A percentile compares a stretch with the other conserved stretches of the same genome.
Conservation (phyloP, 306 rosid species). For the Vachellia pachyceras region DNA sequence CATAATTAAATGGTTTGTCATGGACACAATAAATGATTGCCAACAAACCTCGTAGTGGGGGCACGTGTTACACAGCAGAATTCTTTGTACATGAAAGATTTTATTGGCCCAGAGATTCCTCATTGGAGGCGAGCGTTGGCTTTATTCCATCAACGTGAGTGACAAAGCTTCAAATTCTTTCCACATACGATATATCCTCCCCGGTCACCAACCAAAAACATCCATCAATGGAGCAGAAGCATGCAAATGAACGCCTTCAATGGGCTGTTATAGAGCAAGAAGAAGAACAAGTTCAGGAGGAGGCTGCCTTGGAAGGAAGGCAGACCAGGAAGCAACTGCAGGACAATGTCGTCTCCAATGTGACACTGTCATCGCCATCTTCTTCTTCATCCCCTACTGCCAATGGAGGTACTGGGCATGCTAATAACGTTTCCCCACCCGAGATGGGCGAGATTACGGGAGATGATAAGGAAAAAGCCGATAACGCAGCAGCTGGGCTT, state of each 20-base stretch:
- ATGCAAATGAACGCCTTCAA: conserved; percentile 22
- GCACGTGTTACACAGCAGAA: background rate
- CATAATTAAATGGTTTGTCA: background rate
- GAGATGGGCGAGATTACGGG: conserved; percentile 20
- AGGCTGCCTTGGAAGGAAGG: conserved; percentile 40
- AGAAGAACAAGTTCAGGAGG: conserved; percentile 43
- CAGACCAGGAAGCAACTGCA: conserved; percentile 22
- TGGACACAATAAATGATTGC: background rate
- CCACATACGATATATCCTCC: background rate
- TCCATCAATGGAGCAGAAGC: conserved; percentile 40
- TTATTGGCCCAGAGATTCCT: background rate
- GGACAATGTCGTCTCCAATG: background rate
- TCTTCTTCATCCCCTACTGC: conserved; percentile 8
- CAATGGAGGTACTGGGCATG: conserved; percentile 7
- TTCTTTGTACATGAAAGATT: background rate
- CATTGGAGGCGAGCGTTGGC: background rate
- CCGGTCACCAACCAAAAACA: background rate
- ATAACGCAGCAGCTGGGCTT: background rate
- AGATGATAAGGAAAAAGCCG: background rate
- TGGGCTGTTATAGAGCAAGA: conserved; percentile 19
- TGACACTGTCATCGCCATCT: background rate
- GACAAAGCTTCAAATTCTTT: background rate
- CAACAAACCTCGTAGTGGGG: background rate
- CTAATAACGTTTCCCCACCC: conserved; percentile 14
- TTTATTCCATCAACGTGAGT: background rate